Conservation (phyloP, 2,329 filamentous ascomycete genomes). For the Fusarium algeriense region DNA sequence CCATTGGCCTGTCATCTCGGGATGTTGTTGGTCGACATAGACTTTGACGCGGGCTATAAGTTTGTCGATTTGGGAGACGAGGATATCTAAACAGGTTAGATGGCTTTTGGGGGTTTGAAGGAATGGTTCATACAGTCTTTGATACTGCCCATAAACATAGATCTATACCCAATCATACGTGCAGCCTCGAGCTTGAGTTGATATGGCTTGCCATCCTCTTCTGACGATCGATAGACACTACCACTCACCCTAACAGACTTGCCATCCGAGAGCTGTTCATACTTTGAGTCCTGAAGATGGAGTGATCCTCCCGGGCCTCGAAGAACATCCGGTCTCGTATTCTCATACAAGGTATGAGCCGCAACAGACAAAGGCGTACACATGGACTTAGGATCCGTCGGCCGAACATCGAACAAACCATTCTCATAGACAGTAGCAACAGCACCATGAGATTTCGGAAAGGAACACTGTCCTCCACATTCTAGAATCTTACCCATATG, state of each 20-base stretch:
- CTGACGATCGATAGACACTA: constrained; percentile 16
- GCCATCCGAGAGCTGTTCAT: constrained; percentile 29
- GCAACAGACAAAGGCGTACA: constrained; percentile 64
- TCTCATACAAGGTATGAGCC: constrained; percentile 68
- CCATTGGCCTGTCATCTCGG: constrained; percentile 36
- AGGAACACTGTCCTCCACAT: constrained; percentile 62
- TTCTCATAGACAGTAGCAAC: constrained; percentile 56
- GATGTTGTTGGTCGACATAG: constrained; percentile 41
- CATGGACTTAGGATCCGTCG: constrained; percentile 52
- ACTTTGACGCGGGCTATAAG: constrained; percentile 17
- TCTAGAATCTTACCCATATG: constrained; percentile 69
- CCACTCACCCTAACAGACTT: constrained; percentile 37
- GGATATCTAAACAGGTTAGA: constrained; percentile 19
- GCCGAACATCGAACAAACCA: constrained; percentile 61
- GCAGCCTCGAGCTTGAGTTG: constrained; percentile 45
- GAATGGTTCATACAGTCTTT: constrained; percentile 19
- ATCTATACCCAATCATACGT: constrained; percentile 34
- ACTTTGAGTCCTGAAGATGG: constrained; percentile 52
- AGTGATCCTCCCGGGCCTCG: constrained; percentile 63
- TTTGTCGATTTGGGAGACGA: constrained; percentile 35
- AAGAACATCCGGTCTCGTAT: constrained; percentile 63
- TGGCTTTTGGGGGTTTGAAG: accelerated
- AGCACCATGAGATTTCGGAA: constrained; percentile 59
- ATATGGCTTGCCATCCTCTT: constrained; percentile 12
- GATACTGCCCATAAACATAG: constrained; percentile 42